Percentiles rank a stretch among this genome's conserved stretches.
phyloP scores from a whole-genome alignment of 768 basidiomycete species.

The Psilocybe azurescens region DNA sequence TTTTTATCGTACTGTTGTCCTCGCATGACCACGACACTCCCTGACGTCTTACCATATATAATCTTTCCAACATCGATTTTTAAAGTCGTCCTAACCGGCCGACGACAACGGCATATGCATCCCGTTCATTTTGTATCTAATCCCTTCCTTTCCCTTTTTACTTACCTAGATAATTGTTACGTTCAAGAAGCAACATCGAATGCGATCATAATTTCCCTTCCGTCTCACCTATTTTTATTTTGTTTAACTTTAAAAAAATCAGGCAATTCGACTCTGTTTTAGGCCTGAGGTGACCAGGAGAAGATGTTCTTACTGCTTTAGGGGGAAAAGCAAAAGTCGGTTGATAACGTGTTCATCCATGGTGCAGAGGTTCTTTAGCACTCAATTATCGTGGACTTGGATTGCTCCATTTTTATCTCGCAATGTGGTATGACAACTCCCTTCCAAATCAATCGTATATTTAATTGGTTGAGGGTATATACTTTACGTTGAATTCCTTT shows the following conservation, averaged over 20 bases:
- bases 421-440: too few relatives aligned
- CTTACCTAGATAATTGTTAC: conserved; percentile 5
- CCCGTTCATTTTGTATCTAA: conserved; percentile 4
- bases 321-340: too few relatives aligned
- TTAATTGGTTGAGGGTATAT: too few relatives aligned
- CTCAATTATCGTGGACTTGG: too few relatives aligned
- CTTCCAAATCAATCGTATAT: too few relatives aligned
- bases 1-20: conserved; percentile 24
- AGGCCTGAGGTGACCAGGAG: too few relatives aligned
- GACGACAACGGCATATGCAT: not conserved
- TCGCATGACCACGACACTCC: conserved; percentile 21
- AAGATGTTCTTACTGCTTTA: too few relatives aligned
- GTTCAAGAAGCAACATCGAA: conserved; percentile 2
- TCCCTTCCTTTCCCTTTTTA: not conserved
- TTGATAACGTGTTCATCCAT: too few relatives aligned
- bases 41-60: conserved; percentile 5
- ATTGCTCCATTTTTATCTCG: too few relatives aligned
- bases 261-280: too few relatives aligned
- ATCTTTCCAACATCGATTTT: conserved; percentile 1
- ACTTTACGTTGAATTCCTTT: not conserved
- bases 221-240: not conserved
- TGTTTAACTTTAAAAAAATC: too few relatives aligned
- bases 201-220: not conserved
- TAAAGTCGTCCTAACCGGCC: not conserved
- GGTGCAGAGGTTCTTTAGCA: too few relatives aligned